phyloP scores from a whole-genome alignment of 768 basidiomycete species.

The Trametes cingulata region DNA sequence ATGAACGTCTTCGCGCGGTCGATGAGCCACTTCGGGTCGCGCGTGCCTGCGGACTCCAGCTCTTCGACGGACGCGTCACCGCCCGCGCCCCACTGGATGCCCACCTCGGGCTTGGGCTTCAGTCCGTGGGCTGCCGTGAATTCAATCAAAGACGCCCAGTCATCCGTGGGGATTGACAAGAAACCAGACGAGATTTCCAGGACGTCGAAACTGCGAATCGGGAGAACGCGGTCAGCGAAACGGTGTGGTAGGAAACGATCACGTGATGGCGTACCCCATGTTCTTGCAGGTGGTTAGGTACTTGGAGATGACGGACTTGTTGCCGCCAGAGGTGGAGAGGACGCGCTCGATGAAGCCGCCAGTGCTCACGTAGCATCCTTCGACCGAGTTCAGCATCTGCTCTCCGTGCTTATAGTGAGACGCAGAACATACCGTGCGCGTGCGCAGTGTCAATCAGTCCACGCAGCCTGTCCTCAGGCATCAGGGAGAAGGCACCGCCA shows the following conservation, averaged over 20 bases:
- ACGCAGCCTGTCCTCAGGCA: constrained; percentile 41
- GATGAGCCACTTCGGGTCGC: constrained; percentile 43
- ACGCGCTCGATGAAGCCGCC: constrained; percentile 45
- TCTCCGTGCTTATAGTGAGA: not conserved
- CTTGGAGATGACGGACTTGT: constrained; percentile 35
- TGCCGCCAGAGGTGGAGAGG: constrained; percentile 36
- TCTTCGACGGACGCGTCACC: constrained; percentile 42
- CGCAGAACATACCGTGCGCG: constrained; percentile 31
- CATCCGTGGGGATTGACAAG: constrained; percentile 46
- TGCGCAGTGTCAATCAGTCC: constrained; percentile 44
- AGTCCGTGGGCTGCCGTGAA: constrained; percentile 40
- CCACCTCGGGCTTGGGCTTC: constrained; percentile 48
- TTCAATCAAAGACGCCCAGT: constrained; percentile 44
- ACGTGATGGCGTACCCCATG: constrained; percentile 32
- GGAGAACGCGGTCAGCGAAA: not conserved
- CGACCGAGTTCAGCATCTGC: too few relatives aligned
- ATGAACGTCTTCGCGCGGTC: constrained; percentile 42
- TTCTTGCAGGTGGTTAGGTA: constrained; percentile 41
- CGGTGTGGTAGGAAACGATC: not conserved
- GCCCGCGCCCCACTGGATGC: constrained; percentile 48
- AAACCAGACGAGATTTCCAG: constrained; percentile 47
- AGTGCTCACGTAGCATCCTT: constrained; percentile 42
- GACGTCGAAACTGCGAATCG: constrained; percentile 41
- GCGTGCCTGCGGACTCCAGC: constrained; percentile 42
- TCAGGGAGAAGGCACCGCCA: constrained; percentile 44